These are phyloP conservation scores for Alternaria dauci DNA, from an alignment of 2,329 filamentous ascomycete genomes.

Conservation along the genomic window DNA sequence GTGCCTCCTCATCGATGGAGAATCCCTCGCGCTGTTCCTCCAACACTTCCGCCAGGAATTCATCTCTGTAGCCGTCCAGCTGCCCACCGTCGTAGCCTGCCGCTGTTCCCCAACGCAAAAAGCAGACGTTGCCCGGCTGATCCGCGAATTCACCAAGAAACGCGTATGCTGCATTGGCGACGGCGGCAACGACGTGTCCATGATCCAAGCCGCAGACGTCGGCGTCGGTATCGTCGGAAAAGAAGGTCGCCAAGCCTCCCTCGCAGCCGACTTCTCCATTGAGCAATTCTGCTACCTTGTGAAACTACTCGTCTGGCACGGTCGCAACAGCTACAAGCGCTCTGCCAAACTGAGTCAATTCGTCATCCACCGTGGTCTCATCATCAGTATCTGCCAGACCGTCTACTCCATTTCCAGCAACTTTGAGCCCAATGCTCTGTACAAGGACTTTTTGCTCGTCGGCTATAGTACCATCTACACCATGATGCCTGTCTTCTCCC, in stretches of 20 bases:
- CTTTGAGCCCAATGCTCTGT: constrained; percentile 93
- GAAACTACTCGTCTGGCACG: constrained; percentile 98
- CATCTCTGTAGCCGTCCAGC: constrained; percentile 83
- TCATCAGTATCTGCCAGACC: constrained; percentile 95
- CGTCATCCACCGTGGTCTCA: constrained; percentile 95
- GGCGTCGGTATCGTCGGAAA: constrained; percentile 98
- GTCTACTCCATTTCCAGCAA: constrained; percentile 94
- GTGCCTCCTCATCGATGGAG: constrained; percentile 92
- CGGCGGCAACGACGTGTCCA: constrained; percentile 96
- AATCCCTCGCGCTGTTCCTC: constrained; percentile 84
- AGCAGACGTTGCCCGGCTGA: constrained; percentile 89
- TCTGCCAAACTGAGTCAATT: constrained; percentile 96
- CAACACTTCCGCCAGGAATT: constrained; percentile 84
- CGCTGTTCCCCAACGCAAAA: constrained; percentile 98
- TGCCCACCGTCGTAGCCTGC: constrained; percentile 94
- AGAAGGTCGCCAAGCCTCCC: constrained; percentile 91
- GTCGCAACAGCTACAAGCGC: constrained; percentile 95
- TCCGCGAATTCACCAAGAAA: constrained; percentile 91
- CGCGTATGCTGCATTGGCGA: constrained; percentile 97
- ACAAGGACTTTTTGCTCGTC: constrained; percentile 93
- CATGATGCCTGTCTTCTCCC: constrained; percentile 87
- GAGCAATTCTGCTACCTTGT: constrained; percentile 94
- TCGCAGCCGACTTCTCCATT: constrained; percentile 96
- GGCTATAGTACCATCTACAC: constrained; percentile 98
- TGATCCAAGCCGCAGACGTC: constrained; percentile 98